Conservation (phyloP, 495 filamentous ascomycete species). For the Bombardia bombarda region DNA sequence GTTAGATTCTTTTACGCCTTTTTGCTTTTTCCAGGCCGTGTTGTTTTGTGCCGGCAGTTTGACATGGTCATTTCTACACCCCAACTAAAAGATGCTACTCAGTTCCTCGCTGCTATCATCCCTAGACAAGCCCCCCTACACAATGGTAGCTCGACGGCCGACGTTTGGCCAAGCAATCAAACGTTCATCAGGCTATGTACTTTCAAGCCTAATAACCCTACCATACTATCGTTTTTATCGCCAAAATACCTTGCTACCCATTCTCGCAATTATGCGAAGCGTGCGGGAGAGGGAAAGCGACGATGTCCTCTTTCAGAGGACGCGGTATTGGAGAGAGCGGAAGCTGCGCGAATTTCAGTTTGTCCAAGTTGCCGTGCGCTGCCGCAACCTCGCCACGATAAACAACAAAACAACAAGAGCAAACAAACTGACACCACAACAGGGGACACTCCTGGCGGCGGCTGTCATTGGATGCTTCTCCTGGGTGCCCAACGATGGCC, state of each 20-base stretch:
- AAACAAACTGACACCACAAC: neutral
- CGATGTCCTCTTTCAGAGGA: neutral
- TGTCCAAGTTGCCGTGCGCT: neutral
- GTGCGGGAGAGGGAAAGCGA: neutral
- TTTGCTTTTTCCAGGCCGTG: too few species aligned
- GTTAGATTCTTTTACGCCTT: too few species aligned
- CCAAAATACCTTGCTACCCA: slow-evolving; percentile 1
- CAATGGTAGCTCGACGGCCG: too few species aligned
- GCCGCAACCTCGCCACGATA: neutral
- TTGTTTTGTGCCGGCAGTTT: too few species aligned
- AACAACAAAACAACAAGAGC: neutral
- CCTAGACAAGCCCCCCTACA: too few species aligned
- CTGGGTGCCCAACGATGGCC: neutral
- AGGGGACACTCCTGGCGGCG: neutral
- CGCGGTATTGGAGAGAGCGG: neutral
- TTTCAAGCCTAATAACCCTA: neutral
- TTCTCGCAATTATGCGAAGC: neutral
- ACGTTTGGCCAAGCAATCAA: too few species aligned
- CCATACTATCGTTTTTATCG: slow-evolving; percentile 4
- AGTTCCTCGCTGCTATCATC: too few species aligned
- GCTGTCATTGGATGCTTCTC: slow-evolving; percentile 2
- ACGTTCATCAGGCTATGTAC: neutral
- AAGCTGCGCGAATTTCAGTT: slow-evolving; percentile 2
- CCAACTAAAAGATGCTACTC: too few species aligned
- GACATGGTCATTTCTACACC: too few species aligned